Base-by-base conservation (phyloP, 192 early-diverging fungal genomes). In the Nowakowskiella sp. region DNA sequence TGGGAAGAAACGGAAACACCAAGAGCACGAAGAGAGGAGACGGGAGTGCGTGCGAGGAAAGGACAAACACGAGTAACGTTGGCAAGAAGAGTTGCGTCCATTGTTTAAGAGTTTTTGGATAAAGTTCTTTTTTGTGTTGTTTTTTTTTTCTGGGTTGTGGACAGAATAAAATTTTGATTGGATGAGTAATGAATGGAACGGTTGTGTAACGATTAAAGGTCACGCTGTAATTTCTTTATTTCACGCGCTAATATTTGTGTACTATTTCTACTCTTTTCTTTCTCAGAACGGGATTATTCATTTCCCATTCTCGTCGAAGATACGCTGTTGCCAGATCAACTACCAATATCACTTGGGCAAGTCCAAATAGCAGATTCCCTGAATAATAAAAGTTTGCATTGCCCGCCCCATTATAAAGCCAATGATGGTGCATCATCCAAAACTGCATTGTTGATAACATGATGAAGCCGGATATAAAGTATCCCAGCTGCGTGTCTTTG, bases 311-410 rank as follows among this genome's bases (percentile, higher is more conserved):
- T 3, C 92, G 71, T 34, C 85, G 66, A 1, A 87, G 62, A 58
- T 76, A 70, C 7, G 92, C 86, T 51, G 68, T 81, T n/a, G 81
- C 83, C n/a, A 85, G 52, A 65, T 98, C 95, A 16, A 90, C 84
- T 25, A 94, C 53, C 44, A 94, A 63, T 13, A 90, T 65, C 31
- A 94, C 83, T 67, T 94, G 90, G 0, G 87, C 87, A 47, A 93
- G 67, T 13, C 78, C 86, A 36, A 89, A 92, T 2, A 99, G 88
- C 32, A 99, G 78, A 0, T 91, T 97, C 8, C 94, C 92, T 2
- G 94, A 91, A 58, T 94, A 99, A 60, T 90, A 95, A 60, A 97
- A 99, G 62, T 99, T 99, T 50, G 94, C 89, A 68, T 99, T 99
- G 23, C 92, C 96, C 47, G 83, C 86, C 6, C 94, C 96, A 19